Conservation (phyloP, 2,329 filamentous ascomycete species). For the Cladosporium sp. region DNA sequence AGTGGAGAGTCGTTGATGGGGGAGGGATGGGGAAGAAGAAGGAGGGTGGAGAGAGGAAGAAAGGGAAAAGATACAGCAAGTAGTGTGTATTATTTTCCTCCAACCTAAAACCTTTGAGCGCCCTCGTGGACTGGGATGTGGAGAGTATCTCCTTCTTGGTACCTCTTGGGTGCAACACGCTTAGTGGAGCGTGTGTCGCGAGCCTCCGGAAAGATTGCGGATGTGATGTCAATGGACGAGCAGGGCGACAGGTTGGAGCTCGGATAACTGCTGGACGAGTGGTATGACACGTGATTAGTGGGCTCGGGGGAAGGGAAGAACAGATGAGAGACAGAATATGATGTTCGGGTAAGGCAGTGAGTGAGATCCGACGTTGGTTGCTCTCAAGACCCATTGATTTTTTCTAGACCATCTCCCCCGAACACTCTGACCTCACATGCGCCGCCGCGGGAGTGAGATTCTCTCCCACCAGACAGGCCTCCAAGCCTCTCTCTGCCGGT, state of each 20-base stretch:
- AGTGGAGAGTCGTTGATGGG: background rate
- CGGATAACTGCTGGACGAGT: background rate
- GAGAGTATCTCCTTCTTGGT: constrained; percentile 3
- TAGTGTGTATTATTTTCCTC: constrained; percentile 12
- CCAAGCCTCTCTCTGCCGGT: no score
- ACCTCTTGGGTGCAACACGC: constrained; percentile 2
- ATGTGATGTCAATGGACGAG: constrained; percentile 8
- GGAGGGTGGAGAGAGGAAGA: background rate
- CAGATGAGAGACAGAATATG: background rate
- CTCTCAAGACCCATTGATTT: background rate
- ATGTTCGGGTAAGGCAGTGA: no score
- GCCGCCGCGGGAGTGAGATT: constrained; percentile 5
- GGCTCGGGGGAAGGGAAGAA: constrained; percentile 5
- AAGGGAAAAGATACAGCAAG: constrained; percentile 6
- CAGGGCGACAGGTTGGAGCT: background rate
- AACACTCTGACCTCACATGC: background rate
- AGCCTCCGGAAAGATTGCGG: constrained; percentile 8
- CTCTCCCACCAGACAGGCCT: no score
- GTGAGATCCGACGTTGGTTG: no score
- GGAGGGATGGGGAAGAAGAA: background rate
- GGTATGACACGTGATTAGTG: background rate
- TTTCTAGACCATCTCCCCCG: no score
- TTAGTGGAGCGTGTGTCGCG: constrained; percentile 5
- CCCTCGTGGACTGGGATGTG: no score
- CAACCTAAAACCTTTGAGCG: constrained; percentile 10